Base-by-base conservation (phyloP, 768 basidiomycete species). In the Phaeotremella fagi region DNA sequence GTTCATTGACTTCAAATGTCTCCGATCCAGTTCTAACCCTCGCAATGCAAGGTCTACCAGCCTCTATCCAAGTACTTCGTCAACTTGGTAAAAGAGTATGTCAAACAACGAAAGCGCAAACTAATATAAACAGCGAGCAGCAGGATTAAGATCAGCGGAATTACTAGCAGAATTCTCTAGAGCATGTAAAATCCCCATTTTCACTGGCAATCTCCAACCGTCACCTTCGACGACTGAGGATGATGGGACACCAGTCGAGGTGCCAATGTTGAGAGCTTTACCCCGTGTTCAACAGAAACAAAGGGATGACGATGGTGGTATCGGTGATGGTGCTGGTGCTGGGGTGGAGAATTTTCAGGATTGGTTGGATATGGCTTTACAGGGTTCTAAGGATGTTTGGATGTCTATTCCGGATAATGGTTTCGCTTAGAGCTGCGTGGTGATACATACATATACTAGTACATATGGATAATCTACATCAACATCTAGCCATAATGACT, bases 71-170 rank as follows among this genome's bases (percentile, higher is more conserved):
- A 16, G 29, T 59, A 15, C 53, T 62, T 11, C 35, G 48, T 3
- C 48, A 62, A 31, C 53, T 62, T 5, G 60, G 60, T 22, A 51
- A 51, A 38, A 25, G 60, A 37, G 60, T 62, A 28, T 49, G 60
- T 37, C 16, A 2, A 20, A 14, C 35, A 25, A 9, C n/a, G n/a
- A n/a, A n/a, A n/a, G n/a, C n/a, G n/a, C n/a, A n/a, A n/a, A n/a
- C n/a, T n/a, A 1, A 20, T 3, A 26, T 14, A 6, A 4, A 24
- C 31, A 62, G 60, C 56, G 60, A 9, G 47, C 52, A 26, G 57
- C 60, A 11, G 60, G 60, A 18, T 24, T 49, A 11, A 45, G 57
- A 6, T 46, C 52, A 14, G 60, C 60, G 0, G 53, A 58, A 31
- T 24, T 59, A 4, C 33, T 62, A 9, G 49, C 52, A 18, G 57